phyloP scores from a whole-genome alignment of 768 basidiomycete species.

The Termitomyces sp. region DNA sequence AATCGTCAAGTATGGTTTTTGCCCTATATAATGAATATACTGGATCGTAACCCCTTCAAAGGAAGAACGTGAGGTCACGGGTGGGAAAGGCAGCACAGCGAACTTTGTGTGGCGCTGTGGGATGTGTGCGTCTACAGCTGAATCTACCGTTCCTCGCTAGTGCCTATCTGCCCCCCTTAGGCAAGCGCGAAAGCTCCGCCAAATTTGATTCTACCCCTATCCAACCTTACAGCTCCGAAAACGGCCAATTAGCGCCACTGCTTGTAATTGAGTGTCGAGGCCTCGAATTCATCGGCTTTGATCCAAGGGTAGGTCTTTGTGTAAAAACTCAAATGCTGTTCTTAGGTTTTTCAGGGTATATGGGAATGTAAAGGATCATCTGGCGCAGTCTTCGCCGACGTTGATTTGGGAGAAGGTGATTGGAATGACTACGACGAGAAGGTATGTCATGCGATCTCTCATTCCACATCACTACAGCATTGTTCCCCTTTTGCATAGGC shows the following conservation, averaged over 20 bases:
- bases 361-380: slow-evolving; percentile 74
- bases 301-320: slow-evolving; percentile 53
- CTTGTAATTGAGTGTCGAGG: slow-evolving; percentile 83
- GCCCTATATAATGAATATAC: too few relatives aligned
- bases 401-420: slow-evolving; percentile 63
- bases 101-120: slow-evolving; percentile 83
- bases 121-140: slow-evolving; percentile 38
- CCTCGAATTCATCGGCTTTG: slow-evolving; percentile 77
- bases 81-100: slow-evolving; percentile 65
- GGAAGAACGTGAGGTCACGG: slow-evolving; percentile 66
- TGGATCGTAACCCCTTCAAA: slow-evolving; percentile 24
- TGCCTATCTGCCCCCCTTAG: slow-evolving; percentile 22
- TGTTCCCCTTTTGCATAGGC: slow-evolving; percentile 33
- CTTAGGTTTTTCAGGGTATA: slow-evolving; percentile 46
- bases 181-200: slow-evolving; percentile 79
- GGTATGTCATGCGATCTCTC: slow-evolving; percentile 34
- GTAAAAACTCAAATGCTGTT: not conserved
- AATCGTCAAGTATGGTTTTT: slow-evolving; percentile 56
- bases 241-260: slow-evolving; percentile 60
- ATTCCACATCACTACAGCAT: slow-evolving; percentile 3
- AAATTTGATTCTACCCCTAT: slow-evolving; percentile 61
- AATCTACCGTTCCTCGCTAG: not conserved
- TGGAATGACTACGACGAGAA: slow-evolving; percentile 95
- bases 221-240: slow-evolving; percentile 57
- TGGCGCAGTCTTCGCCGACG: slow-evolving; percentile 56